phyloP scores from a whole-genome alignment of 2,329 filamentous ascomycete genomes.

The Alternaria sp. region DNA sequence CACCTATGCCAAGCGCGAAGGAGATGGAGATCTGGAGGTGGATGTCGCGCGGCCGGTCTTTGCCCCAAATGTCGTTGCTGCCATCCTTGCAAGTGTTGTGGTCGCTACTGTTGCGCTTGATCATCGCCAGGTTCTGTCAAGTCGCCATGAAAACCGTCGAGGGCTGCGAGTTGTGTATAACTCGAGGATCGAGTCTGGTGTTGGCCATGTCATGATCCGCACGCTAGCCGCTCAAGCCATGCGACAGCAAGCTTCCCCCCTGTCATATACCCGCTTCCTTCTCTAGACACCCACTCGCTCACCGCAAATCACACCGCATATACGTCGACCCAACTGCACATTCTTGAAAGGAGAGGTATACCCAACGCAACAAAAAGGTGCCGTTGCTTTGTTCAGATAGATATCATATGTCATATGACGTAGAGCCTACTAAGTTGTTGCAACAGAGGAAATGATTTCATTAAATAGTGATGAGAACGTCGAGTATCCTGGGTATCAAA shows the following conservation, averaged over 20 bases:
- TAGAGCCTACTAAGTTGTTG: background rate
- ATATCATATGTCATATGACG: background rate
- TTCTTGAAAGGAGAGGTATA: background rate
- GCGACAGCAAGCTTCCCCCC: conserved; percentile 1
- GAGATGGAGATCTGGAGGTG: conserved; percentile 76
- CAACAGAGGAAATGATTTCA: background rate
- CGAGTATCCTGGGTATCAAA: conserved; percentile 4
- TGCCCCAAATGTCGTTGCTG: conserved; percentile 43
- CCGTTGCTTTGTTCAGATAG: background rate
- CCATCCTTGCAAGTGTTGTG: conserved; percentile 25
- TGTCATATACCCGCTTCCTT: background rate
- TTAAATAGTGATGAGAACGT: background rate
- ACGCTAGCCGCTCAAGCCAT: conserved; percentile 16
- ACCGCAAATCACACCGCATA: conserved; percentile 5
- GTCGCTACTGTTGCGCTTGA: conserved; percentile 7
- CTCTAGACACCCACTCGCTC: background rate
- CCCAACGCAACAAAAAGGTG: background rate
- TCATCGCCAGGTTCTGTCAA: conserved; percentile 28
- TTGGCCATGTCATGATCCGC: conserved; percentile 18
- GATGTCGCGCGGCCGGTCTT: conserved; percentile 55
- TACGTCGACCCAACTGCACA: too few species aligned
- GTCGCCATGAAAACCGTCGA: conserved; percentile 22
- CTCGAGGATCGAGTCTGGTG: conserved; percentile 7
- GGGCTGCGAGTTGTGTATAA: conserved; percentile 12
- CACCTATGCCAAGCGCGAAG: conserved; percentile 71